These are phyloP conservation scores for Schizothecium vesticola DNA, from an alignment of 495 filamentous ascomycete genomes.

Conservation along the genomic window DNA sequence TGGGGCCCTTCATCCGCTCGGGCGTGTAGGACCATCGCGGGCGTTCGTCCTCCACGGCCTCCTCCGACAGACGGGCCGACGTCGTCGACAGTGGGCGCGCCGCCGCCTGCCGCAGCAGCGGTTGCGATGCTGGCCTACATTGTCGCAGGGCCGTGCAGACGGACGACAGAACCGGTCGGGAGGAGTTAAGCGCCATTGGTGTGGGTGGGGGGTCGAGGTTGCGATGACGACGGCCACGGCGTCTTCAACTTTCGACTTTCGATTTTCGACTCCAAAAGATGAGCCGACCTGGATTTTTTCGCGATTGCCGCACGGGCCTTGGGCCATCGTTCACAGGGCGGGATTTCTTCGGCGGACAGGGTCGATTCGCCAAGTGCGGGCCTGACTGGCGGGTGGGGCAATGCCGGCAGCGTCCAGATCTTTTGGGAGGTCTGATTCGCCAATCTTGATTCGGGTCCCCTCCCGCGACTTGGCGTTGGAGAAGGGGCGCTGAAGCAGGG, in stretches of 20 bases:
- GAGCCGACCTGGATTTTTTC: conserved; percentile 10
- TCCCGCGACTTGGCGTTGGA: background rate
- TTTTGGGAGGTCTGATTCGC: background rate
- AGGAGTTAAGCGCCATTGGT: conserved; percentile 28
- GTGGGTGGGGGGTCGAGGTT: background rate
- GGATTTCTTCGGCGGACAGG: background rate
- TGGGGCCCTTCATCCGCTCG: conserved; percentile 66
- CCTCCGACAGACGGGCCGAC: conserved; percentile 7
- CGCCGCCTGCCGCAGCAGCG: conserved; percentile 10
- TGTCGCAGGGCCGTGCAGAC: conserved; percentile 19
- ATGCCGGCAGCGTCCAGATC: background rate
- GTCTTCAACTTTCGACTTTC: background rate
- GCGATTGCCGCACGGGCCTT: conserved; percentile 2
- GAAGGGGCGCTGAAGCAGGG: background rate
- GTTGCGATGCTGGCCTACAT: conserved; percentile 13
- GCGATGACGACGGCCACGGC: background rate
- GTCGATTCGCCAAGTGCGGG: no score
- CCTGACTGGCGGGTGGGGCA: background rate
- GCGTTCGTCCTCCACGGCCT: conserved; percentile 9
- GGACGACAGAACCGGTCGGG: conserved; percentile 23
- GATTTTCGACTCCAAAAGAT: background rate
- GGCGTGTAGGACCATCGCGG: conserved; percentile 86
- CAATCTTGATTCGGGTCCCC: background rate
- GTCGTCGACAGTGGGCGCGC: conserved; percentile 22
- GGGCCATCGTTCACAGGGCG: background rate